A percentile compares a stretch with the other conserved stretches of the same genome.
Evolutionary conservation across 1,139 yeast species (phyloP).

Genomic region (Yamadazyma epiphylla): DNA sequence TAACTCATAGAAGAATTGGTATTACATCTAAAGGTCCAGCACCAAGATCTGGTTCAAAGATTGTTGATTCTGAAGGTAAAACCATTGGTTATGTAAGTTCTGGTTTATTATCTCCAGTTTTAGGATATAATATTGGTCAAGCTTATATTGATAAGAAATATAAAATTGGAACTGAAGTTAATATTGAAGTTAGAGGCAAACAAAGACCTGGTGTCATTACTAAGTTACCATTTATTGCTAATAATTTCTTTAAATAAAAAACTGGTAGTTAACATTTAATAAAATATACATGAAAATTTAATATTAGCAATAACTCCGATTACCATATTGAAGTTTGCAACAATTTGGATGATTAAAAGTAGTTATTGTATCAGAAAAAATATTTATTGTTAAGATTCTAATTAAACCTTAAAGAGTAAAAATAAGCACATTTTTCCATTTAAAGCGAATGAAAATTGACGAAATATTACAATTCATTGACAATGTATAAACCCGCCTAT

Average conservation of each 20-base stretch:
- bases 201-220: slow-evolving; percentile 67
- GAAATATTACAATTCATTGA: no score
- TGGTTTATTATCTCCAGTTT: slow-evolving; percentile 86
- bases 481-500: no score
- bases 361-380: no score
- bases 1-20: slow-evolving; percentile 72
- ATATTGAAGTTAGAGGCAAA: slow-evolving; percentile 82
- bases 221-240: slow-evolving; percentile 80
- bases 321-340: no score
- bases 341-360: no score
- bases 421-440: no score
- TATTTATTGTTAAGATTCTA: no score
- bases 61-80: slow-evolving; percentile 50
- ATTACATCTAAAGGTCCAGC: slow-evolving; percentile 77
- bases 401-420: no score
- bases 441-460: no score
- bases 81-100: slow-evolving; percentile 79
- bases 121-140: slow-evolving; percentile 88
- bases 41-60: slow-evolving; percentile 79
- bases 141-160: slow-evolving; percentile 76
- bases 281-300: no score
- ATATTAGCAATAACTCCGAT: no score
- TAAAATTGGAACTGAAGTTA: slow-evolving; percentile 73
- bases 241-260: slow-evolving; percentile 57
- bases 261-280: no score